Evolutionary conservation across 1,284 basidiomycete species (phyloP).

Genomic region (Trichosporon coremiiforme): DNA sequence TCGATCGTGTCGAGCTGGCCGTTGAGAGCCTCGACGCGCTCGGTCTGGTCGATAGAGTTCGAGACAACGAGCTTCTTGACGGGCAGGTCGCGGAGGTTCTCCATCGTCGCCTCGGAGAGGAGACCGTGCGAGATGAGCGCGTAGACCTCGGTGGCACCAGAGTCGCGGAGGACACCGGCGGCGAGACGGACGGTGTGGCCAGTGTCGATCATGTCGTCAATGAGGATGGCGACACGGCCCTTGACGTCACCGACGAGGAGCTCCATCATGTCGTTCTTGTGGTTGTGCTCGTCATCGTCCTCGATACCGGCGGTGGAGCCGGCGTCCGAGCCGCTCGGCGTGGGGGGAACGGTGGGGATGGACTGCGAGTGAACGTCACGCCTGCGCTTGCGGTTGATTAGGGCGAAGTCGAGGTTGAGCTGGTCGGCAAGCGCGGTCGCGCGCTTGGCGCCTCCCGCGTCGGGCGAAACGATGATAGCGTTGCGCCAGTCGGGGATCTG

Average conservation of each 20-base stretch:
- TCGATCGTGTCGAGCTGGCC: conserved; percentile 67
- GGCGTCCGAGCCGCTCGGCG: conserved; percentile 49
- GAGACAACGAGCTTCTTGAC: conserved; percentile 85
- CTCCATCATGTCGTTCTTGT: conserved; percentile 72
- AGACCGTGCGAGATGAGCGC: conserved; percentile 91
- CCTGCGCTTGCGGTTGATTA: conserved; percentile 84
- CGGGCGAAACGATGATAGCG: conserved; percentile 91
- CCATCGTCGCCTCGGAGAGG: conserved; percentile 81
- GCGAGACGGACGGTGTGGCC: conserved; percentile 85
- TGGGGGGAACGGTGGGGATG: conserved; percentile 53
- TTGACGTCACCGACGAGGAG: conserved; percentile 94
- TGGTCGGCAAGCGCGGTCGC: conserved; percentile 94
- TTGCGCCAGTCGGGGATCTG: conserved; percentile 84
- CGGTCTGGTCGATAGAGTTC: conserved; percentile 73
- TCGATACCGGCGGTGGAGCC: conserved; percentile 45
- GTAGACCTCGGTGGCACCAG: conserved; percentile 84
- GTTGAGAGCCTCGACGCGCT: conserved; percentile 57
- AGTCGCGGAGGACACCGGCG: conserved; percentile 78
- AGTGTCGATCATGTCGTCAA: conserved; percentile 99
- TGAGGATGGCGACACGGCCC: conserved; percentile 89
- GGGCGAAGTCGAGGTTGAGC: conserved; percentile 91
- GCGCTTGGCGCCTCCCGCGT: conserved; percentile 96
- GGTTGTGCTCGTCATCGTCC: conserved; percentile 52
- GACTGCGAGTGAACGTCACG: conserved; percentile 60
- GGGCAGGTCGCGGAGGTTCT: conserved; percentile 73